Evolutionary conservation across 257 asterid species (phyloP).

Genomic region (Cinchona pubescens): DNA sequence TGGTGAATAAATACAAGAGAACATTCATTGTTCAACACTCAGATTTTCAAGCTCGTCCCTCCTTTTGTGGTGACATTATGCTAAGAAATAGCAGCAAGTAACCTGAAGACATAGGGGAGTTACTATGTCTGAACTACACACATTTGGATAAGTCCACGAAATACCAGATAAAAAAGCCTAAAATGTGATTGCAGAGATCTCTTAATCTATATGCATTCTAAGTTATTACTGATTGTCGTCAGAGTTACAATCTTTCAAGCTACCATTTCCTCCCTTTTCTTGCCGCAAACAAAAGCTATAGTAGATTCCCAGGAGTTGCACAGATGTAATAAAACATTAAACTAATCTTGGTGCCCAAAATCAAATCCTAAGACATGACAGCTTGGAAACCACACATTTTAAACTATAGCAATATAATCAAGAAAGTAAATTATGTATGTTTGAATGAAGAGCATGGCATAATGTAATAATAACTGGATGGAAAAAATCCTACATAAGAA

Average conservation of each 20-base stretch:
- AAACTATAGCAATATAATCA: background rate
- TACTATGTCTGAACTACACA: background rate
- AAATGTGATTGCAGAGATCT: background rate
- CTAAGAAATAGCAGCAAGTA: background rate
- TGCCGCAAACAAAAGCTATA: background rate
- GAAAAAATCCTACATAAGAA: background rate
- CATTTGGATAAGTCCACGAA: background rate
- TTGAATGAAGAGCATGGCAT: too few species aligned
- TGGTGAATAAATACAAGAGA: background rate
- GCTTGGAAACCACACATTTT: background rate
- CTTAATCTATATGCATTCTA: background rate
- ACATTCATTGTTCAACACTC: background rate
- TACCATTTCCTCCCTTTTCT: background rate
- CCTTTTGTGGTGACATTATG: background rate
- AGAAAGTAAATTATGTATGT: background rate
- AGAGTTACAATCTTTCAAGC: background rate
- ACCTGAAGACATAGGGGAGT: background rate
- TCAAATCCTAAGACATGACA: background rate
- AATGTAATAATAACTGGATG: background rate
- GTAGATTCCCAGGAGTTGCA: background rate
- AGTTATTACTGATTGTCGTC: background rate
- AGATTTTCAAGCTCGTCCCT: background rate
- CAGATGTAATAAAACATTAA: background rate
- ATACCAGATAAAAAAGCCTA: background rate
- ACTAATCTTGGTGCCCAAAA: background rate